These are phyloP conservation scores for Tubosaeta sp. DNA, from an alignment of 768 basidiomycete species.

Conservation along the genomic window DNA sequence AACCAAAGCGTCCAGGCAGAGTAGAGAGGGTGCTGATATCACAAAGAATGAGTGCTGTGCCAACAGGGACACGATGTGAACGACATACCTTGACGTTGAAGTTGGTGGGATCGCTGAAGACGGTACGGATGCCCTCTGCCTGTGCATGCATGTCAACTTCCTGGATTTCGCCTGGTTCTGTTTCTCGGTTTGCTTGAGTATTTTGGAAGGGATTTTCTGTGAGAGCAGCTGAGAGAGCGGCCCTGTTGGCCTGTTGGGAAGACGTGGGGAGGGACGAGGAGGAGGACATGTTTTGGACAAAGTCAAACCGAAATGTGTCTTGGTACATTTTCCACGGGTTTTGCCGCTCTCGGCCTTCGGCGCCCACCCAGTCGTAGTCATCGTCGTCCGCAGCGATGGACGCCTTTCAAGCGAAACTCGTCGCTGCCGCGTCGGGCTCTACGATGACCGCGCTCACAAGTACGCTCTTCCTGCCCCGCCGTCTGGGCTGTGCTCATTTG, in stretches of 20 bases:
- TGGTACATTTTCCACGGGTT: conserved; percentile 14
- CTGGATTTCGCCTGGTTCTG: conserved; percentile 82
- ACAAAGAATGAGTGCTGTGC: conserved; percentile 1
- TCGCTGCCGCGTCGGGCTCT: conserved; percentile 76
- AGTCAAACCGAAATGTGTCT: conserved; percentile 12
- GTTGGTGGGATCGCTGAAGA: conserved; percentile 87
- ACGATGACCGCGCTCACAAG: conserved; percentile 81
- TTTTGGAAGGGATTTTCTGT: conserved; percentile 44
- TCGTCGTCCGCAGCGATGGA: conserved; percentile 44
- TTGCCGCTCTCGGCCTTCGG: conserved; percentile 19
- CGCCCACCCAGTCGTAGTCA: neutral
- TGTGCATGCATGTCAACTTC: conserved; percentile 83
- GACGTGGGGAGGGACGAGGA: conserved; percentile 53
- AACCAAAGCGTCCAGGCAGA: conserved; percentile 98
- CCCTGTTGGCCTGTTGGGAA: conserved; percentile 75
- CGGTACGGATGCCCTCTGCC: conserved; percentile 81
- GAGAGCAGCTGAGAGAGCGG: conserved; percentile 71
- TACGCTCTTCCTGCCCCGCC: conserved; percentile 32
- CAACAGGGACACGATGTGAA: neutral
- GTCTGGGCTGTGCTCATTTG: conserved; percentile 9
- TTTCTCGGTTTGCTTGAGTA: conserved; percentile 33
- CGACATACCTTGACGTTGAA: conserved; percentile 90
- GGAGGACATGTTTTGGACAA: conserved; percentile 18
- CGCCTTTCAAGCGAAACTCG: conserved; percentile 71
- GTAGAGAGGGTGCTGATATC: conserved; percentile 79